Base-by-base conservation (phyloP, 139 green algal species). In the Mesostigma viride region DNA sequence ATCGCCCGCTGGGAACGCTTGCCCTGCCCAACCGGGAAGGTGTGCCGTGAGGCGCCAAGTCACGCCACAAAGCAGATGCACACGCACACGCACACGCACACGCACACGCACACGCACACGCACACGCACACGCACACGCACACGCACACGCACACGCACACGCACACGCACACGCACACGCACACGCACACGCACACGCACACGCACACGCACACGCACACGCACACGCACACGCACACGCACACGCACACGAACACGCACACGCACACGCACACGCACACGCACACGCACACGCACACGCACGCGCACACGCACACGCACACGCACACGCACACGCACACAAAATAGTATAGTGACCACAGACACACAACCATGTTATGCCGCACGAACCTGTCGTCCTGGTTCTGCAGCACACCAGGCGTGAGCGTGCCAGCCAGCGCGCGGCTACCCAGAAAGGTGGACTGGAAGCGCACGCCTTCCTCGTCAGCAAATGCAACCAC, bases 401-500 rank as follows among this genome's bases (percentile, higher is more conserved):
- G 14, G 14, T 14, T 24, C 17, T 53, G 40, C 40, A 53, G 17
- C 17, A 17, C 17, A 17, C 14, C 40, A 14, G 14, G 40, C 14
- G 14, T 53, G 1, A 72, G 26, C 14, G 33, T 69, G n/a, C 65
- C 65, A 2, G 65, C 30, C 20, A 72, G 31, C 0, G 65, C 65
- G 3, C 33, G 69, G 56, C 67, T 73, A 0, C 90, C 90, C 34
- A 96, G 76, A 69, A 95, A 95, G 0, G 90, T 96, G 46, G 83
- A 92, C 59, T 86, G 74, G 67, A 96, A 96, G 35, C 90, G 74
- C 20, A 96, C 68, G 8, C 90, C 90, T 70, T 96, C 90, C 71
- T 96, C 90, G 62, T 96, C 90, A 28, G 69, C 78, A 67, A 96
- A 96, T 0, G 76, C 90, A 2, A 96, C 76, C n/a, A 96, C 46